Conservation (phyloP, 495 filamentous ascomycete species). For the Xylaria venustula region DNA sequence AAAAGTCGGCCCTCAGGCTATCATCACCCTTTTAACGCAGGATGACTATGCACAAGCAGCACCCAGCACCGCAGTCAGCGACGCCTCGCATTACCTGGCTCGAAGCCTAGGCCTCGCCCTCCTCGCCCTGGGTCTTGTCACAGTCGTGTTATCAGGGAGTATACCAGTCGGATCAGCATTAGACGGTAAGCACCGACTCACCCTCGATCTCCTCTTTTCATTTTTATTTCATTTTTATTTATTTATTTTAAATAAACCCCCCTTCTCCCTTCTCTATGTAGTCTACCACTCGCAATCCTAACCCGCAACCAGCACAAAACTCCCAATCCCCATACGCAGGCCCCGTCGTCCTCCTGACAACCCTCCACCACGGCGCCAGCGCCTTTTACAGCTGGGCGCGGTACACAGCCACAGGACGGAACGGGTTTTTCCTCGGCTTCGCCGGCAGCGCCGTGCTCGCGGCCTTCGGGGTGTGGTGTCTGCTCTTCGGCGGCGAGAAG, state of each 20-base stretch:
- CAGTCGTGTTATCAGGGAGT: slow-evolving; percentile 68
- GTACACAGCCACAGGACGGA: slow-evolving; percentile 53
- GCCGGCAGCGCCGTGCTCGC: slow-evolving; percentile 52
- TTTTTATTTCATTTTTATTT: too few species aligned
- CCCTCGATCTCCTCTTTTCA: not conserved
- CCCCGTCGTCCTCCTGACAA: slow-evolving; percentile 64
- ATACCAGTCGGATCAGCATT: slow-evolving; percentile 62
- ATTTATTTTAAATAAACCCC: too few species aligned
- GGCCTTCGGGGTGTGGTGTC: slow-evolving; percentile 66
- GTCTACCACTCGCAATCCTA: too few species aligned
- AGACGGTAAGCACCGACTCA: slow-evolving; percentile 24
- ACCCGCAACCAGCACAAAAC: slow-evolving; percentile 4
- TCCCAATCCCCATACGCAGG: slow-evolving; percentile 59
- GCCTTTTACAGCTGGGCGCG: slow-evolving; percentile 70
- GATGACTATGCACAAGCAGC: slow-evolving; percentile 29
- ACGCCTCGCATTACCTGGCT: slow-evolving; percentile 70
- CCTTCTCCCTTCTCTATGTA: too few species aligned
- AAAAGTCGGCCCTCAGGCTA: slow-evolving; percentile 58
- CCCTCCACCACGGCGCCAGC: slow-evolving; percentile 59
- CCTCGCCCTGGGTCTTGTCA: slow-evolving; percentile 62
- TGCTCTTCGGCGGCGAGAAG: slow-evolving; percentile 68
- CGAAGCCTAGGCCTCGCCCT: slow-evolving; percentile 66
- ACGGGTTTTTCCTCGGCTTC: slow-evolving; percentile 55
- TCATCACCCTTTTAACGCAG: slow-evolving; percentile 60
- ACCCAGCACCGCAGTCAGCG: not conserved